These are phyloP conservation scores for Incumbomyces delicatus DNA, from an alignment of 2,329 filamentous ascomycete genomes.

Conservation along the genomic window DNA sequence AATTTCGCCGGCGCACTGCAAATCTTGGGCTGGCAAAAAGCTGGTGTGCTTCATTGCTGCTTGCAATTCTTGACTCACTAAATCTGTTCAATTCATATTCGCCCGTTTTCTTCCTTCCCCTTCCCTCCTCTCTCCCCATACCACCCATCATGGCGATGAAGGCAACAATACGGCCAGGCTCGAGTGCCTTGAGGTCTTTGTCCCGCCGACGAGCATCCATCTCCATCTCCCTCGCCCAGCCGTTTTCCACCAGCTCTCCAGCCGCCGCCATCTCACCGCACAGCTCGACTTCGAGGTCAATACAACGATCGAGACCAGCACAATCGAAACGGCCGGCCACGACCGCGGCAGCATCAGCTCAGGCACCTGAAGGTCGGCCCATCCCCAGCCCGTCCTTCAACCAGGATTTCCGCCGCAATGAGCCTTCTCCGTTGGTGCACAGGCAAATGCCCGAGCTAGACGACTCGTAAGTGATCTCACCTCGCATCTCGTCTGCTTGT, in stretches of 20 bases:
- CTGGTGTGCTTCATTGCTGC: neutral
- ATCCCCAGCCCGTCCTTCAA: conserved; percentile 54
- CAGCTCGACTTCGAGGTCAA: conserved; percentile 25
- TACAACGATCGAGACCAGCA: conserved; percentile 25
- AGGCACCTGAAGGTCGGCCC: conserved; percentile 46
- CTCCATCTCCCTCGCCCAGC: conserved; percentile 22
- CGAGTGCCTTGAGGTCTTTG: conserved; percentile 39
- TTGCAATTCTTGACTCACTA: conserved; percentile 6
- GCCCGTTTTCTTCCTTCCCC: neutral
- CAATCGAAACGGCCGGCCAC: conserved; percentile 35
- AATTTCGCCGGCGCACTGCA: too few relatives aligned
- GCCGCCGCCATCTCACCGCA: conserved; percentile 38
- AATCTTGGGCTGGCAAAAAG: conserved; percentile 1
- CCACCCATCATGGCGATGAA: conserved; percentile 19
- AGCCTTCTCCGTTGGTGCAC: conserved; percentile 57
- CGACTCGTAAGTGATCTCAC: conserved; percentile 56
- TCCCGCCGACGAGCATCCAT: conserved; percentile 32
- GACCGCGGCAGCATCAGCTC: conserved; percentile 36
- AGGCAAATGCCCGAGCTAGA: conserved; percentile 57
- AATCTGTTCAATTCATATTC: neutral
- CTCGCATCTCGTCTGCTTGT: neutral
- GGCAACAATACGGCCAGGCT: conserved; percentile 42
- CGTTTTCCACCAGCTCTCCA: conserved; percentile 37
- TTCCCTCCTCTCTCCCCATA: neutral
- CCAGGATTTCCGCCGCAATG: conserved; percentile 48